Evolutionary conservation across 768 basidiomycete genomes (phyloP).

Genomic region (Tulasnella calospora): DNA sequence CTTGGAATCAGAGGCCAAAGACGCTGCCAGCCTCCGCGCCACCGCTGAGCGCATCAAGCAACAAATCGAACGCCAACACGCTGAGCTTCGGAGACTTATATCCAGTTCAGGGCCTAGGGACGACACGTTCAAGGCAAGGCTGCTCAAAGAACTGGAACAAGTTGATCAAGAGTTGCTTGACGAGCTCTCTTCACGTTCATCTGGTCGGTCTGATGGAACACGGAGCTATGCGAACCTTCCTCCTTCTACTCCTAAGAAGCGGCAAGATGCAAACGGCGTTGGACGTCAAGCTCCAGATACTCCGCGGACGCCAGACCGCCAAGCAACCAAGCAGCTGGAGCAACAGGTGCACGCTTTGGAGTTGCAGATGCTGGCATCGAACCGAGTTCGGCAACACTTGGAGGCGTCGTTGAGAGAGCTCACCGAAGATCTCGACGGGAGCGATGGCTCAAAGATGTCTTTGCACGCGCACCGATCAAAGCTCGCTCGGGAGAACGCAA

Average conservation of each 20-base stretch:
- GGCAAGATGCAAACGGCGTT: constrained; percentile 35
- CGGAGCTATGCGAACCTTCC: constrained; percentile 44
- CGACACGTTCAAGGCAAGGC: constrained; percentile 54
- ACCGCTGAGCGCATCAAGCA: constrained; percentile 55
- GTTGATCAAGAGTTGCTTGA: constrained; percentile 55
- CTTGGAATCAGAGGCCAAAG: constrained; percentile 57
- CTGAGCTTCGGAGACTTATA: constrained; percentile 66
- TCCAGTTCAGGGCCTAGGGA: constrained; percentile 54
- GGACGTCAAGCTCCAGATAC: constrained; percentile 37
- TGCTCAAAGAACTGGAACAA: constrained; percentile 58
- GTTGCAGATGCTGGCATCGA: constrained; percentile 62
- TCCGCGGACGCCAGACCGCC: constrained; percentile 38
- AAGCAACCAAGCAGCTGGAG: constrained; percentile 45
- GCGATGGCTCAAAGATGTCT: constrained; percentile 61
- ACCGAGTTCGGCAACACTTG: constrained; percentile 60
- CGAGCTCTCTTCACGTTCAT: constrained; percentile 39
- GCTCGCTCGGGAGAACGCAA: constrained; percentile 53
- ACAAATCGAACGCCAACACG: constrained; percentile 61
- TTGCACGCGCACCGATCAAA: constrained; percentile 54
- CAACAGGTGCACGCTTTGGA: constrained; percentile 65
- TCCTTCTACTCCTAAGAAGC: constrained; percentile 43
- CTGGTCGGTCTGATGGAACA: constrained; percentile 33
- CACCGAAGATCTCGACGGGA: constrained; percentile 56
- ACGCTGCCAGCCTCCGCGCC: constrained; percentile 48
- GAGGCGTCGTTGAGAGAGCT: constrained; percentile 57